Evolutionary conservation across 2,329 filamentous ascomycete genomes (phyloP).

Genomic region (Cladophialophora carrionii): DNA sequence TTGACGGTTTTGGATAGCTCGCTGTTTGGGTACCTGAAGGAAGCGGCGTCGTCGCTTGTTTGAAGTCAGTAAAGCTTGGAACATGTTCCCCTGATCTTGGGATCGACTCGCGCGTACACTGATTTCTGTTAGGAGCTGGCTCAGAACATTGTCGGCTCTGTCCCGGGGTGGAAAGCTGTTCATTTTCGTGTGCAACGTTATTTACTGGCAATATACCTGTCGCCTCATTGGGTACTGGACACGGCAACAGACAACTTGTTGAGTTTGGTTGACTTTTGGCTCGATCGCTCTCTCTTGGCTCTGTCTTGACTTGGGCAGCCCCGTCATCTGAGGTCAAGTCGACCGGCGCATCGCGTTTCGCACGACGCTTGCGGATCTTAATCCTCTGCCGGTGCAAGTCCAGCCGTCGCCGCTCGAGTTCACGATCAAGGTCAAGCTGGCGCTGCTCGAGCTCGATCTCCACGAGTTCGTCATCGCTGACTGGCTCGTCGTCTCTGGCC

Average conservation of each 20-base stretch:
- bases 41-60: too few species aligned
- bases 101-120: background rate
- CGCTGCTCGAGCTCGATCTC: slow-evolving; percentile 9
- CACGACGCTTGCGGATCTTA: background rate
- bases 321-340: background rate
- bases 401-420: slow-evolving; percentile 3
- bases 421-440: slow-evolving; percentile 8
- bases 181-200: too few species aligned
- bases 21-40: too few species aligned
- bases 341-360: background rate
- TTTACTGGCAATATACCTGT: too few species aligned
- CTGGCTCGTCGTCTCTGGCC: background rate
- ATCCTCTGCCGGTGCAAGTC: background rate
- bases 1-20: too few species aligned
- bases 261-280: too few species aligned
- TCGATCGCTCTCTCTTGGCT: background rate
- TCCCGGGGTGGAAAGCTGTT: too few species aligned
- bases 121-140: too few species aligned
- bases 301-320: background rate
- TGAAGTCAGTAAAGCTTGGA: too few species aligned
- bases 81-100: too few species aligned
- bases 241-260: background rate
- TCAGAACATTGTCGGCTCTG: too few species aligned
- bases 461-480: background rate
- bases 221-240: background rate